A percentile compares a stretch with the other conserved stretches of the same genome.
Evolutionary conservation across 108 stramenopile species (phyloP).

Genomic region (Cyclotella cryptica): DNA sequence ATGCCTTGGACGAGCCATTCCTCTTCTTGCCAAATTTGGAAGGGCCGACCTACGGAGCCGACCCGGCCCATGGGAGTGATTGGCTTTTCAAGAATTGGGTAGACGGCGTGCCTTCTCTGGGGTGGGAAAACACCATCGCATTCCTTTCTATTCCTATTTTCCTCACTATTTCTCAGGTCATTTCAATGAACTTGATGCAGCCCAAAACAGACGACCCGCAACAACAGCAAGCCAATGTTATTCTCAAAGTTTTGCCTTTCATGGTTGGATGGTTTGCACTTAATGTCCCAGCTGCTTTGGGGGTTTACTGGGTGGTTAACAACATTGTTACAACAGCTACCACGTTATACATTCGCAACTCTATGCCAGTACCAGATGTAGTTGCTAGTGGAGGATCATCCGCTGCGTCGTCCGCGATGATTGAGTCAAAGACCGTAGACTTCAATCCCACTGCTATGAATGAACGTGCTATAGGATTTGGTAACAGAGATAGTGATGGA

Average conservation of each 20-base stretch:
- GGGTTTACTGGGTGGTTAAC: constrained; percentile 97
- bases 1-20: constrained; percentile 93
- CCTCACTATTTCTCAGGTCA: constrained; percentile 89
- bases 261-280: constrained; percentile 96
- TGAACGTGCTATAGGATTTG: constrained; percentile 85
- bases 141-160: constrained; percentile 88
- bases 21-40: constrained; percentile 95
- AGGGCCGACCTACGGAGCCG: constrained; percentile 95
- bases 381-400: constrained; percentile 38
- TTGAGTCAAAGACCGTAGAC: constrained; percentile 38
- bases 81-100: constrained; percentile 89
- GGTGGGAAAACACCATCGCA: constrained; percentile 92
- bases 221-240: constrained; percentile 69
- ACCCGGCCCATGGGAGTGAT: constrained; percentile 87
- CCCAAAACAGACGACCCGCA: constrained; percentile 72
- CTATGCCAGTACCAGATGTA: constrained; percentile 55
- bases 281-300: constrained; percentile 94
- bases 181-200: constrained; percentile 89
- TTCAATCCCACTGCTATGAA: constrained; percentile 84
- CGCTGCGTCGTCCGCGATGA: constrained; percentile 33
- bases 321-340: constrained; percentile 91
- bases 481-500: constrained; percentile 38
- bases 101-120: constrained; percentile 86
- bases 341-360: constrained; percentile 76
- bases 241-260: constrained; percentile 93